Conservation (phyloP, 768 basidiomycete species). For the Calocera cornea region DNA sequence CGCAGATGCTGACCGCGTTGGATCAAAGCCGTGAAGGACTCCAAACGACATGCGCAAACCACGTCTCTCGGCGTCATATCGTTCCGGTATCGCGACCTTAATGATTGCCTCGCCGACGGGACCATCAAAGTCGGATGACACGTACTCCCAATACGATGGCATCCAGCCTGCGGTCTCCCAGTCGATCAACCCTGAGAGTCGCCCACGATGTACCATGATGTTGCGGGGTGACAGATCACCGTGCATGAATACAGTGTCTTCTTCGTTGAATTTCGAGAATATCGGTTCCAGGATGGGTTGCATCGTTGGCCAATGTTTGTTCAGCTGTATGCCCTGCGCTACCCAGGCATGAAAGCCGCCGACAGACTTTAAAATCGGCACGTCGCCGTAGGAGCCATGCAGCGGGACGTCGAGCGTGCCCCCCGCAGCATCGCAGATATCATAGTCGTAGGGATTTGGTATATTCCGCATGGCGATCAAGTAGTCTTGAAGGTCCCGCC, state of each 20-base stretch:
- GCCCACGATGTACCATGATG: neutral
- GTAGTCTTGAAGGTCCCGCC: neutral
- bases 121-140: neutral
- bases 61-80: too few relatives aligned
- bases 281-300: neutral
- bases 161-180: conserved; percentile 2
- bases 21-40: too few relatives aligned
- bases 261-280: neutral
- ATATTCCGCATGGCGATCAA: neutral
- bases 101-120: too few relatives aligned
- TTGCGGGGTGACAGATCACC: neutral
- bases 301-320: neutral
- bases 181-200: conserved; percentile 4
- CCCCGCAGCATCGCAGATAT: neutral
- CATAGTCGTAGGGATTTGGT: neutral
- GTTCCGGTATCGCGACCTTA: too few relatives aligned
- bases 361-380: neutral
- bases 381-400: neutral
- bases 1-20: too few relatives aligned
- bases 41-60: too few relatives aligned
- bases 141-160: neutral
- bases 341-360: neutral
- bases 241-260: neutral
- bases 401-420: neutral
- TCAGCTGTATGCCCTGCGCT: too few relatives aligned